Conservation (phyloP, 73 alveolate species). For the Paramecium pentaurelia region DNA sequence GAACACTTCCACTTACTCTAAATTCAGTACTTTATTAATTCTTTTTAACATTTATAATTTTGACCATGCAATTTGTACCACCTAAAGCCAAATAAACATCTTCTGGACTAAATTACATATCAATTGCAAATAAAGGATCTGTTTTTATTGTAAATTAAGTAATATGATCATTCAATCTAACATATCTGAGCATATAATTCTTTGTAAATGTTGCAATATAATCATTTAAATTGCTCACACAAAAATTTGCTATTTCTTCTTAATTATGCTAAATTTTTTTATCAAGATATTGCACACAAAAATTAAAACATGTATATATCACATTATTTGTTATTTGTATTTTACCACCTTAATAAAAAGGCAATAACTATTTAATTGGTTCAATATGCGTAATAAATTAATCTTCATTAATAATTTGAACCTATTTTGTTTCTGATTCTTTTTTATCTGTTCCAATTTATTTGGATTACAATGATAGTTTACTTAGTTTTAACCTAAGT, state of each 20-base stretch:
- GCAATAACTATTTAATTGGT: conserved; percentile 7
- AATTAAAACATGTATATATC: background rate
- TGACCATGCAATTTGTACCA: conserved; percentile 14
- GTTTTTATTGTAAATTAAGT: conserved; percentile 33
- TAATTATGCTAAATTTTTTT: conserved; percentile 1
- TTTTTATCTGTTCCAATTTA: background rate
- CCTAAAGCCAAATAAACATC: background rate
- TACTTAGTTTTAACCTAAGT: background rate
- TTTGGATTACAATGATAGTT: background rate
- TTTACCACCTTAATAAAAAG: conserved; percentile 23
- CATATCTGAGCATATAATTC: conserved; percentile 54
- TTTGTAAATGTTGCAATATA: conserved; percentile 62
- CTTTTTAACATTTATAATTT: conserved; percentile 19
- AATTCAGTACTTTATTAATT: background rate
- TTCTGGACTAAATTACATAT: conserved; percentile 41
- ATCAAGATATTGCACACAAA: background rate
- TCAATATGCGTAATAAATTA: conserved; percentile 13
- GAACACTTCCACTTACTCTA: conserved; percentile 28
- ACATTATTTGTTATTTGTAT: background rate
- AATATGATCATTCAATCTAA: background rate
- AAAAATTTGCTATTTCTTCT: conserved; percentile 54
- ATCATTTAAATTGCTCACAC: conserved; percentile 34
- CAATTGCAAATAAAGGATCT: conserved; percentile 27
- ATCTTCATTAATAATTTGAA: background rate
- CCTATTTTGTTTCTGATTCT: background rate